Evolutionary conservation across 768 basidiomycete genomes (phyloP), one percentile per base, ranked within the genome.

Genomic region (Rhodosporidiobolus sp.): DNA sequence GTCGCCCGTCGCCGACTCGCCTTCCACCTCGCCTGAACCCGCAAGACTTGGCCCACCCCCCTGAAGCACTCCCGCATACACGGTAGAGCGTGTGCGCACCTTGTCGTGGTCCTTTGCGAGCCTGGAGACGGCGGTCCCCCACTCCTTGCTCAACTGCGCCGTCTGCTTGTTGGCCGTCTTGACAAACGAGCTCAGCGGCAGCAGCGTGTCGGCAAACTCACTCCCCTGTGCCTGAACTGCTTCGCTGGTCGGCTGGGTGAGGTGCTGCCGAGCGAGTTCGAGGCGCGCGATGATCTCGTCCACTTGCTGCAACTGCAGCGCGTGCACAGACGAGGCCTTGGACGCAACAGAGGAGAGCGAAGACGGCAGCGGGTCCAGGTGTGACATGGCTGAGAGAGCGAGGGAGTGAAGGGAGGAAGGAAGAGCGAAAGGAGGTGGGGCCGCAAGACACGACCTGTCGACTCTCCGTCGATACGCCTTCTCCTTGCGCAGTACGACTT

Each of bases 31-130:
- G 50, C n/a, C 12, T n/a, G 10, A 43, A 28, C 12, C 34, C 4
- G 49, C 38, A 7, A 43, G 38, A 43, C 8, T 43, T n/a, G n/a
- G n/a, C n/a, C n/a, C n/a, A n/a, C n/a, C n/a, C n/a, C n/a, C n/a
- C n/a, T n/a, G n/a, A n/a, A n/a, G n/a, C n/a, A n/a, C n/a, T n/a
- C n/a, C n/a, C n/a, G n/a, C 50, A 17, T 26, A 3, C 22, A 12
- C 26, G 54, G 26, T 50, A 24, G 43, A 9, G 50, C 2, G 28
- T 43, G 22, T 34, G 70, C 84, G 54, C 67, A 91, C 95, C 89
- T 96, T 98, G 79, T 98, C 95, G 79, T 97, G 81, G 0, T 88
- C 85, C 82, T 94, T 97, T 38, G 91, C 92, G 49, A 94, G 84
- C 75, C 87, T 87, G 35, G 88, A 86, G 16, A 96, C 81, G 4